A percentile compares a stretch with the other conserved stretches of the same genome.
These are phyloP conservation scores for Cercospora nicotianae DNA, from an alignment of 2,329 filamentous ascomycete genomes.

Conservation along the genomic window DNA sequence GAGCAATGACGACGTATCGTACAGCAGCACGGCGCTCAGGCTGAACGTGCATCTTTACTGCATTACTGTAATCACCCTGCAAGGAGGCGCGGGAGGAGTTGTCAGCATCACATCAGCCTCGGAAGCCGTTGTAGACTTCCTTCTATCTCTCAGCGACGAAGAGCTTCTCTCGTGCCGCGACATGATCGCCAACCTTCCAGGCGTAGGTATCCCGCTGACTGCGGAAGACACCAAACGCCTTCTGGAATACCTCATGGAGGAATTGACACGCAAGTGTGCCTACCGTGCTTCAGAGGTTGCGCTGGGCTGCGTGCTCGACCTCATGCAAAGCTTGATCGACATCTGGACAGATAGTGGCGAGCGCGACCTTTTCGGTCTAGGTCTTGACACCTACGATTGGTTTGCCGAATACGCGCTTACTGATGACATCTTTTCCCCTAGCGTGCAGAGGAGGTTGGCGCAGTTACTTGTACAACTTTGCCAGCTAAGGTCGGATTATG, in stretches of 20 bases:
- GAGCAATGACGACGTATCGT: constrained; percentile 41
- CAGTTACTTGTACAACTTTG: constrained; percentile 70
- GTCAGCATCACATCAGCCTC: constrained; percentile 12
- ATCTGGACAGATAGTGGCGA: constrained; percentile 62
- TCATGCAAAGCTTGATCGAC: constrained; percentile 63
- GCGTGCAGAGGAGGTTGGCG: constrained; percentile 66
- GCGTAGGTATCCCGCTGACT: constrained; percentile 30
- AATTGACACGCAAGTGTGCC: constrained; percentile 55
- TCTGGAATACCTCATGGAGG: constrained; percentile 50
- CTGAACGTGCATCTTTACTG: constrained; percentile 29
- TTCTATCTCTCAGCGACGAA: constrained; percentile 28
- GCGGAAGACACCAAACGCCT: constrained; percentile 45
- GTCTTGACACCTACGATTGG: constrained; percentile 76
- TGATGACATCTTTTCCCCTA: constrained; percentile 68
- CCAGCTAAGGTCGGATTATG: constrained; percentile 66
- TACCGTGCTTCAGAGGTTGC: constrained; percentile 75
- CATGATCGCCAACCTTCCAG: constrained; percentile 29
- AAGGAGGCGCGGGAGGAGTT: not conserved
- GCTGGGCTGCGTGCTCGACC: constrained; percentile 64
- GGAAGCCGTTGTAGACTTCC: constrained; percentile 25
- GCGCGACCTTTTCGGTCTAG: constrained; percentile 63
- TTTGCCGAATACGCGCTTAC: constrained; percentile 68
- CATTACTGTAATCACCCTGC: constrained; percentile 14
- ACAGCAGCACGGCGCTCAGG: constrained; percentile 27
- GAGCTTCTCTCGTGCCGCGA: constrained; percentile 30